A percentile compares a stretch with the other conserved stretches of the same genome.
Evolutionary conservation across 768 basidiomycete genomes (phyloP).

Genomic region (Amanita brunnescens): DNA sequence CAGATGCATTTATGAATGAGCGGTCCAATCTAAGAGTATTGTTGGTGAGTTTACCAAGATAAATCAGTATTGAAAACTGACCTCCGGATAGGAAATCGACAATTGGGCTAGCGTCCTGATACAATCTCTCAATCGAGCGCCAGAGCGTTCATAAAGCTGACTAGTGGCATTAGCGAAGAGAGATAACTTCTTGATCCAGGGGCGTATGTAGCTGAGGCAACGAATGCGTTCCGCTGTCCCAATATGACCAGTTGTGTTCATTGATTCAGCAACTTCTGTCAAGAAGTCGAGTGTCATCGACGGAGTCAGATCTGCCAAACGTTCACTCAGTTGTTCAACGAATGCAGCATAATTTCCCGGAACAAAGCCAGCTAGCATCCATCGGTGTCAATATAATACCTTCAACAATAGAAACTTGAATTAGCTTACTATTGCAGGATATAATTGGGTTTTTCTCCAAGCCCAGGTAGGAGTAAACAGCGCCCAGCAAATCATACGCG

Average conservation of each 20-base stretch:
- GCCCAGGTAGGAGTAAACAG: slow-evolving; percentile 69
- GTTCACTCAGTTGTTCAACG: slow-evolving; percentile 59
- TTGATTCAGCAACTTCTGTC: slow-evolving; percentile 68
- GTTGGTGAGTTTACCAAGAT: slow-evolving; percentile 2
- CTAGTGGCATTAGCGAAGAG: slow-evolving; percentile 62
- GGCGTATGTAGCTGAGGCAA: slow-evolving; percentile 75
- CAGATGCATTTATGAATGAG: slow-evolving; percentile 70
- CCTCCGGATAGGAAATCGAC: slow-evolving; percentile 66
- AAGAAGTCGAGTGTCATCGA: slow-evolving; percentile 84
- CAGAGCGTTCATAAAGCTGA: slow-evolving; percentile 61
- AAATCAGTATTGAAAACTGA: slow-evolving; percentile 20
- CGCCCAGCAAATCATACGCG: slow-evolving; percentile 71
- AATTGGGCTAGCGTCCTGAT: slow-evolving; percentile 72
- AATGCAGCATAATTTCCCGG: slow-evolving; percentile 60
- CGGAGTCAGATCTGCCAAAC: slow-evolving; percentile 64
- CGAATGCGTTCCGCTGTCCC: slow-evolving; percentile 49
- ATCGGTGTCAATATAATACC: background rate
- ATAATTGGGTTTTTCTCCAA: slow-evolving; percentile 67
- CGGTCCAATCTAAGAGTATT: slow-evolving; percentile 43
- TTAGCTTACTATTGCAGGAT: slow-evolving; percentile 50
- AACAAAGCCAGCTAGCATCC: slow-evolving; percentile 51
- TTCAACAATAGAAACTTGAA: background rate
- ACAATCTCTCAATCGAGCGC: slow-evolving; percentile 70
- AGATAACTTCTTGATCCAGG: slow-evolving; percentile 81
- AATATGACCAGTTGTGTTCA: slow-evolving; percentile 40